phyloP scores from a whole-genome alignment of 768 basidiomycete species.

The Russula sp. region DNA sequence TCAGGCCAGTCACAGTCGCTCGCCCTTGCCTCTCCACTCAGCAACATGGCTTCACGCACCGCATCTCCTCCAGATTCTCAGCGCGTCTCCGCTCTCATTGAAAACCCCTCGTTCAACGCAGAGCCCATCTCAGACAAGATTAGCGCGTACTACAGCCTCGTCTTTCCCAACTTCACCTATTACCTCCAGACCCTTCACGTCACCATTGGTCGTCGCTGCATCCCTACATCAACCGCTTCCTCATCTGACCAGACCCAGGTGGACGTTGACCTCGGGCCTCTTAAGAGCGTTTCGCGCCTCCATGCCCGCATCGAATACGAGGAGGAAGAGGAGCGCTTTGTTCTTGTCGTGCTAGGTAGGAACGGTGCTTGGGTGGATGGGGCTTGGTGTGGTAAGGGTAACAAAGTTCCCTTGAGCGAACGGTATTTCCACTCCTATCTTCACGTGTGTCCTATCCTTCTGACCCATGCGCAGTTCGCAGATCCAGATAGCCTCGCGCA shows the following conservation, averaged over 20 bases:
- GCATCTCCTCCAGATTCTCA: conserved; percentile 36
- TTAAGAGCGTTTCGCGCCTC: conserved; percentile 96
- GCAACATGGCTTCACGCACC: conserved; percentile 31
- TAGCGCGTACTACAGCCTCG: conserved; percentile 89
- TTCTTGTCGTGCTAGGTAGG: conserved; percentile 87
- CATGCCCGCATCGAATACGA: conserved; percentile 96
- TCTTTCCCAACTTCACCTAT: conserved; percentile 93
- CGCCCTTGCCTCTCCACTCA: neutral
- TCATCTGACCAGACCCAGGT: conserved; percentile 57
- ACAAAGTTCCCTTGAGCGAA: conserved; percentile 79
- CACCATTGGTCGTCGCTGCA: conserved; percentile 89
- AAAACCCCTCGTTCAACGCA: conserved; percentile 28
- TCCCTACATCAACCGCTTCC: conserved; percentile 56
- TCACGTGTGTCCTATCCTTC: conserved; percentile 28
- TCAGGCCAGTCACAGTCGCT: conserved; percentile 19
- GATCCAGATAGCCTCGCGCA: conserved; percentile 95
- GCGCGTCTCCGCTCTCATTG: conserved; percentile 34
- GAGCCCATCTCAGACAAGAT: conserved; percentile 64
- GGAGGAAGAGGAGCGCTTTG: conserved; percentile 83
- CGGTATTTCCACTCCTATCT: conserved; percentile 48
- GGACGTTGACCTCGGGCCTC: conserved; percentile 89
- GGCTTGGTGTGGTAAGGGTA: conserved; percentile 89
- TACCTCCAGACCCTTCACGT: conserved; percentile 95
- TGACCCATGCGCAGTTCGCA: conserved; percentile 59
- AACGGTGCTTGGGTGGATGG: conserved; percentile 99